Evolutionary conservation across 176 grass and related monocot genomes (phyloP), one percentile per base, ranked within the genome.

Genomic region (Phoenix roebelenii): DNA sequence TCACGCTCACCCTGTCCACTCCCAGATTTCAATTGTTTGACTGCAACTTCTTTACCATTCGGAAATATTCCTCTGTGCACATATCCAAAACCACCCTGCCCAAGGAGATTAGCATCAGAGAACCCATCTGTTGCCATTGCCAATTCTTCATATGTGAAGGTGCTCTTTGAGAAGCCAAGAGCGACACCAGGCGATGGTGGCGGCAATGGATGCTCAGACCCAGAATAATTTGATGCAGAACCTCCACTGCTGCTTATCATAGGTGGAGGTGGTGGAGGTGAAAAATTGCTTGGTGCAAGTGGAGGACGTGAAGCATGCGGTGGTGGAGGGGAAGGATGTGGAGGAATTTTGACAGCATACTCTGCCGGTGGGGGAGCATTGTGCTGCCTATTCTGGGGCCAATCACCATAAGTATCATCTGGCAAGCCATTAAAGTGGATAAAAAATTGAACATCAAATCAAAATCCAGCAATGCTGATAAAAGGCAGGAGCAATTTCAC

Each of bases 361-460:
- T 92, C 84, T 55, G 81, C 50, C 9, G 80, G 78, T 7, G 77
- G 79, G 69, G 71, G 72, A 23, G 74, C 71, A 65, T 85, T 85
- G 20, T 92, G 84, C 63, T 88, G 87, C 93, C 87, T 88, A 20
- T 91, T 81, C 64, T 90, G 89, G 84, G 84, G 70, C 51, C 22
- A 17, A 57, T 72, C 74, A 49, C 77, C 89, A 63, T 89, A 86
- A 17, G 65, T 64, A 53, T 93, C 94, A 73, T 80, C 94, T 98
- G 81, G 39, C 75, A 4, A 10, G 60, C 24, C 58, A 50, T 51
- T 57, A 75, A 55, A 51, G 49, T 50, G 35, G 10, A 44, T 55
- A 6, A 26, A 6, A 26, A 68, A 12, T 22, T 39, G 16, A 18
- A 44, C 28, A 32, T 18, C 25, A 55, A 17, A 35, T 22, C 23